Percentiles rank a stretch among this genome's conserved stretches.
phyloP scores from a whole-genome alignment of 306 rosid species.

The Herpetospermum pedunculosum region DNA sequence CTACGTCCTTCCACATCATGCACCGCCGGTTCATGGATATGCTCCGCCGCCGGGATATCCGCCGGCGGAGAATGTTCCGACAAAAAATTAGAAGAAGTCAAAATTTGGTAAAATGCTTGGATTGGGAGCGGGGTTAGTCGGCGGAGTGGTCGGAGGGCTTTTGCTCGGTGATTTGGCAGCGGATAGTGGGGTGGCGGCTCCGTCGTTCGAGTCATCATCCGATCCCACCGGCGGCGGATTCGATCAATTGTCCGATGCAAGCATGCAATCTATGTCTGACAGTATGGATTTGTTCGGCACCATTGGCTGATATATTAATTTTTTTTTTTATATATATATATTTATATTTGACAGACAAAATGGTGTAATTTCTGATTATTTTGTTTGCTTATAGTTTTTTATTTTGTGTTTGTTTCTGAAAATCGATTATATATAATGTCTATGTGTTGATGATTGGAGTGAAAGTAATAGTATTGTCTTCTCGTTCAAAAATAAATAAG shows the following conservation, averaged over 20 bases:
- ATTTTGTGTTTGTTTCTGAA: too few relatives aligned
- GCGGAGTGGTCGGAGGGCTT: conserved; percentile 68
- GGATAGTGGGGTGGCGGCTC: conserved; percentile 11
- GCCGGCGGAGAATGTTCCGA: conserved; percentile 17
- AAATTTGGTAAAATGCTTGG: conserved; percentile 31
- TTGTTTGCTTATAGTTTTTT: conserved; percentile 8
- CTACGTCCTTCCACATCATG: neutral
- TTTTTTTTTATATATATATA: too few relatives aligned
- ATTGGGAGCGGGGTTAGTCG: conserved; percentile 66
- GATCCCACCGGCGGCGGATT: neutral
- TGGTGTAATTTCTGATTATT: too few relatives aligned
- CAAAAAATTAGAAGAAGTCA: conserved; percentile 31
- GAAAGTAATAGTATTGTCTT: too few relatives aligned
- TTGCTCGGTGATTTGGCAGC: conserved; percentile 63
- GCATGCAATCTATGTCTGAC: conserved; percentile 38
- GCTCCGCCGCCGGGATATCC: conserved; percentile 17
- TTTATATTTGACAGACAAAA: too few relatives aligned
- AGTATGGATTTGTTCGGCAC: conserved; percentile 15
- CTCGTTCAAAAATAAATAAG: too few relatives aligned
- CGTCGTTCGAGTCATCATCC: neutral
- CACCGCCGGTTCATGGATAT: neutral
- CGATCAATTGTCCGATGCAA: conserved; percentile 23
- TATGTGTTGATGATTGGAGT: too few relatives aligned
- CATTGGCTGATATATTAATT: neutral
- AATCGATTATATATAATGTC: too few relatives aligned